Evolutionary conservation across 805 yeast species (phyloP), one percentile per base, ranked within the genome.

Genomic region (Ascoidea rubescens): DNA sequence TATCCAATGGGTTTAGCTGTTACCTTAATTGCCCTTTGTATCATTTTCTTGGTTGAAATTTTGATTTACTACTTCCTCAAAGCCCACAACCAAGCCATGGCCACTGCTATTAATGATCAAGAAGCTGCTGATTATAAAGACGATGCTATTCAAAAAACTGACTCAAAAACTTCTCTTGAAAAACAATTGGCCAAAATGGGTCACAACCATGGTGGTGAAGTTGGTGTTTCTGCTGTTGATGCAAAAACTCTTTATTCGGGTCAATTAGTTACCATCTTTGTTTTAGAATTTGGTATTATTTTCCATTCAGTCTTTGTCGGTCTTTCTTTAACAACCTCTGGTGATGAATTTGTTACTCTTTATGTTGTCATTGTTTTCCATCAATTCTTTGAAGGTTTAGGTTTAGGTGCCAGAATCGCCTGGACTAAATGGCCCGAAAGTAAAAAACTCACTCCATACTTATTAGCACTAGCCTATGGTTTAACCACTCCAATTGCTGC

Each of bases 231-330:
- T 21, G 3, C 28, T 21, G 28, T 21, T 33, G 50, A 50, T 49
- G 46, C 17, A n/a, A 21, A 21, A 31, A 21, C 28, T 21, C 28
- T 21, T 21, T 21, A 21, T 21, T 21, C 28, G 3, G 28, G 28
- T 21, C 72, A 71, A 59, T 56, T 74, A 49, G 65, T 67, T 45
- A 75, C 78, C 1, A 70, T 80, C 49, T 63, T 80, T 48, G 73
- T 82, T 14, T 70, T 84, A 54, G 91, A 84, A 64, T 82, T 83
- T 56, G 91, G 91, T 55, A 74, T 84, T 47, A 64, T 84, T 12
- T 82, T 84, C 71, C 91, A 84, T 67, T 82, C 89, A 2, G 82
- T 84, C 2, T 79, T 84, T 67, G 75, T 84, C 56, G 91, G 91
- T 46, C 70, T 84, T 56, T 73, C 84, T 4, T 67, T 84, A 55